Conservation (phyloP, 805 yeast species). For the Brettanomyces naardenensis region DNA sequence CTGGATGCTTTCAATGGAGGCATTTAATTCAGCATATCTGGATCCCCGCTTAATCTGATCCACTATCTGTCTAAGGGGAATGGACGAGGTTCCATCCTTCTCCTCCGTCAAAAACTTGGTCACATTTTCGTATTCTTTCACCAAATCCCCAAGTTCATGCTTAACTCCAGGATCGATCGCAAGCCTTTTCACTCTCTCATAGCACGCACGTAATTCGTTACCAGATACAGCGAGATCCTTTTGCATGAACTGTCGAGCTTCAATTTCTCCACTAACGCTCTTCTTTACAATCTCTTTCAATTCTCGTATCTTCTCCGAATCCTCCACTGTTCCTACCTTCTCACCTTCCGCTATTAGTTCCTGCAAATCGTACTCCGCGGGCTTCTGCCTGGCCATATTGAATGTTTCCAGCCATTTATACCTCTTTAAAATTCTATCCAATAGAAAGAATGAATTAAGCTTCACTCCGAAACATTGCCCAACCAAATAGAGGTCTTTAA, state of each 20-base stretch:
- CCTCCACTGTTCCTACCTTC: slow-evolving; percentile 9
- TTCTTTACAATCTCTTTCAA: slow-evolving; percentile 7
- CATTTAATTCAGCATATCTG: neutral
- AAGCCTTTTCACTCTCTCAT: neutral
- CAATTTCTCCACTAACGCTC: slow-evolving; percentile 10
- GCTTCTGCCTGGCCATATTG: slow-evolving; percentile 8
- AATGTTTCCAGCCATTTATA: slow-evolving; percentile 30
- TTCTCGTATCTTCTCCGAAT: slow-evolving; percentile 8
- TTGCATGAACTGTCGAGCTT: slow-evolving; percentile 4
- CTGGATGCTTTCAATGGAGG: neutral
- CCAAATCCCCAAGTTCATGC: neutral
- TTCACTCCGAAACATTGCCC: slow-evolving; percentile 56
- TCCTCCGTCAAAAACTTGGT: neutral
- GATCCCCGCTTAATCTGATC: neutral
- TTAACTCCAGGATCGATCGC: slow-evolving; percentile 4
- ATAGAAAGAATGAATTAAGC: slow-evolving; percentile 37
- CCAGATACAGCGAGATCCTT: neutral
- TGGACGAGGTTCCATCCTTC: neutral
- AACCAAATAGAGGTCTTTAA: slow-evolving; percentile 43
- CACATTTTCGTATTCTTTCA: slow-evolving; percentile 2
- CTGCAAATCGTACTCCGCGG: slow-evolving; percentile 18
- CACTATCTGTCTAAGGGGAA: neutral
- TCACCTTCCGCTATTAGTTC: slow-evolving; percentile 20
- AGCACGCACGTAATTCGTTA: slow-evolving; percentile 1
- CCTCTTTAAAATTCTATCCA: slow-evolving; percentile 31